Percentiles rank a stretch among this genome's conserved stretches.
Conservation (phyloP, 805 yeast genomes). For the Yamadazyma sp. region DNA sequence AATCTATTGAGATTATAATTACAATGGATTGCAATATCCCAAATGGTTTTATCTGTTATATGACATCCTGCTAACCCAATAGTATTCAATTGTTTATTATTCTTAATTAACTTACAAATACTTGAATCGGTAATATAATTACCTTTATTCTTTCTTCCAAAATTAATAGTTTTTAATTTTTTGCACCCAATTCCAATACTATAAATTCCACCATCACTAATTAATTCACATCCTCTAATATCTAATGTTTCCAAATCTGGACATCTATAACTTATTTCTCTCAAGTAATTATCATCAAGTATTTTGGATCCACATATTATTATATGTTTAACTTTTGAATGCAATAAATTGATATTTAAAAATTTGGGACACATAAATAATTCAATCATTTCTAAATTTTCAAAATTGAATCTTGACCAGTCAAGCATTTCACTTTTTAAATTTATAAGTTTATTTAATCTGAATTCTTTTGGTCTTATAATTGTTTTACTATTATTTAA, state of each 20-base stretch:
- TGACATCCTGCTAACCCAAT: conserved; percentile 88
- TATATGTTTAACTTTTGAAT: conserved; percentile 34
- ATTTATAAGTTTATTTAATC: conserved; percentile 62
- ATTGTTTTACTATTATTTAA: conserved; percentile 19
- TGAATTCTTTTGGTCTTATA: conserved; percentile 43
- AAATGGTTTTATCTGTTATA: conserved; percentile 70
- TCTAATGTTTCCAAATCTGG: conserved; percentile 66
- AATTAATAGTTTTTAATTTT: conserved; percentile 57
- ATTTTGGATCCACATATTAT: conserved; percentile 69
- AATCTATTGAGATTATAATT: conserved; percentile 57
- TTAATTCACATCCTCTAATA: conserved; percentile 76
- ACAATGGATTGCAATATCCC: conserved; percentile 67
- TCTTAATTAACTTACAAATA: conserved; percentile 52
- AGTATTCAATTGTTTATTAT: conserved; percentile 55
- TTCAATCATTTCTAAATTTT: conserved; percentile 64
- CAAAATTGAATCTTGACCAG: conserved; percentile 41
- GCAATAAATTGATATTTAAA: conserved; percentile 44
- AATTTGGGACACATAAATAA: conserved; percentile 78
- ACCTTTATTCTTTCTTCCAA: conserved; percentile 75
- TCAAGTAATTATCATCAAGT: conserved; percentile 59
- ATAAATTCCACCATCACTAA: conserved; percentile 73
- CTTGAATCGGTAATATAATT: conserved; percentile 69
- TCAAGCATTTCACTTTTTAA: conserved; percentile 52
- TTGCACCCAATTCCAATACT: conserved; percentile 62
- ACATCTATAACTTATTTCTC: conserved; percentile 49